Conservation (phyloP, 2,329 filamentous ascomycete genomes). For the Trematosphaeria pertusa region DNA sequence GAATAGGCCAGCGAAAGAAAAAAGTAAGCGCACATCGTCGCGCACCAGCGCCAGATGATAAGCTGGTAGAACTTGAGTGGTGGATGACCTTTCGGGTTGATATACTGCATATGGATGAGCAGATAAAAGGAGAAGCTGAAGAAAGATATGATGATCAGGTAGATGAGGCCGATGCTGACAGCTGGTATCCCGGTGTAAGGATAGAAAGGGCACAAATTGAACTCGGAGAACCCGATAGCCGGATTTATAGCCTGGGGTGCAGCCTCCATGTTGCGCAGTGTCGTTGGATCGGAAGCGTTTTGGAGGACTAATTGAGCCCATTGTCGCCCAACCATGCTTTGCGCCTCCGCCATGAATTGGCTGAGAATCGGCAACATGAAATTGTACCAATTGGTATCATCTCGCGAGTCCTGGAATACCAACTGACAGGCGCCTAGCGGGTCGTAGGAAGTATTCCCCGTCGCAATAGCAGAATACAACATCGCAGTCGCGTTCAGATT, state of each 20-base stretch:
- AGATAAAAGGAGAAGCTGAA: slow-evolving; percentile 71
- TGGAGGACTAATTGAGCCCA: slow-evolving; percentile 54
- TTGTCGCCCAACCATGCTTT: slow-evolving; percentile 56
- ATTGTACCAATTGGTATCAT: slow-evolving; percentile 61
- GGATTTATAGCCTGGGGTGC: slow-evolving; percentile 63
- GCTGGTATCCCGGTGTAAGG: slow-evolving; percentile 63
- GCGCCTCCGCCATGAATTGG: slow-evolving; percentile 56
- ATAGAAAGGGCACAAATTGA: slow-evolving; percentile 66
- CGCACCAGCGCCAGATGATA: slow-evolving; percentile 64
- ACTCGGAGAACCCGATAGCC: slow-evolving; percentile 61
- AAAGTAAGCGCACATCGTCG: slow-evolving; percentile 65
- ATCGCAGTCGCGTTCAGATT: slow-evolving; percentile 68
- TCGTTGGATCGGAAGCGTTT: slow-evolving; percentile 49
- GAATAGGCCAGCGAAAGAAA: slow-evolving; percentile 69
- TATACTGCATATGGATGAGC: slow-evolving; percentile 67
- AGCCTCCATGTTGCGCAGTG: slow-evolving; percentile 52
- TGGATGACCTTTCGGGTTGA: slow-evolving; percentile 62
- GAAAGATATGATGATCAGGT: slow-evolving; percentile 71
- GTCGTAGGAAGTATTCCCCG: slow-evolving; percentile 65
- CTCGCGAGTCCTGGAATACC: slow-evolving; percentile 62
- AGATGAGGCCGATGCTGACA: slow-evolving; percentile 69
- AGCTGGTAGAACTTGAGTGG: slow-evolving; percentile 66
- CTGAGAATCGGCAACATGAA: slow-evolving; percentile 63
- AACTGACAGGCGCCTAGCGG: slow-evolving; percentile 65
- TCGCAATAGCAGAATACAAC: slow-evolving; percentile 61